Evolutionary conservation across 768 basidiomycete species (phyloP).

Genomic region (Pulveroboletus ravenelii): DNA sequence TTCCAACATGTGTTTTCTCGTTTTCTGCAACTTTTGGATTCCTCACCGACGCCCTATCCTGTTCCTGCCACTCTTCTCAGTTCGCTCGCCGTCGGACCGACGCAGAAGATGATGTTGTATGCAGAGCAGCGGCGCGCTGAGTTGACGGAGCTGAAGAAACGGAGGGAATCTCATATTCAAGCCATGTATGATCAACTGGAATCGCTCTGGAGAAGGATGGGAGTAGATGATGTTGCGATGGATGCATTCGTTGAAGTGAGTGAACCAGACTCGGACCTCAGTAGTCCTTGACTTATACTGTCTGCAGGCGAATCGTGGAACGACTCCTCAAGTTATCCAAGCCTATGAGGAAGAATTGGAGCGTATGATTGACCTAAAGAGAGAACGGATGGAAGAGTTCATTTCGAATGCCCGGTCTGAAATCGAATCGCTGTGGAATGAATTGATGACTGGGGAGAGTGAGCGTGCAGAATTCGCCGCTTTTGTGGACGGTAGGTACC

Average conservation of each 20-base stretch:
- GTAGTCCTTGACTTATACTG: neutral
- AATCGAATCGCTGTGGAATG: constrained; percentile 79
- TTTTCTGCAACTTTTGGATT: constrained; percentile 59
- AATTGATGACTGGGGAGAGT: constrained; percentile 79
- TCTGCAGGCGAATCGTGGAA: constrained; percentile 57
- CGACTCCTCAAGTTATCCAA: constrained; percentile 66
- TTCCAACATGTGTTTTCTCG: constrained; percentile 57
- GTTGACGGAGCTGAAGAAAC: constrained; percentile 68
- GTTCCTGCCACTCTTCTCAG: constrained; percentile 20
- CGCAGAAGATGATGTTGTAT: constrained; percentile 68
- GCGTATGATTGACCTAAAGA: constrained; percentile 83
- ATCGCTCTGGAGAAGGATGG: constrained; percentile 83
- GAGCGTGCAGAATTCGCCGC: constrained; percentile 78
- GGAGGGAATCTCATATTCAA: constrained; percentile 82
- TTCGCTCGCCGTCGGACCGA: constrained; percentile 65
- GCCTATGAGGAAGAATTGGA: constrained; percentile 90
- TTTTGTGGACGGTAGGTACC: constrained; percentile 69
- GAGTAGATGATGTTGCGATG: constrained; percentile 73
- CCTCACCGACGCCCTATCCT: constrained; percentile 23
- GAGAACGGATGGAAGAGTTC: constrained; percentile 83
- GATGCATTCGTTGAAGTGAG: constrained; percentile 84
- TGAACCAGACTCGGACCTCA: neutral
- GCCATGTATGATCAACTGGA: constrained; percentile 92
- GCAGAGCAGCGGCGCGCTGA: constrained; percentile 51
- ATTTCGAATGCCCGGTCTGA: constrained; percentile 77